Evolutionary conservation across 331 rosid genomes (phyloP).

Genomic region (Malus hybrid): DNA sequence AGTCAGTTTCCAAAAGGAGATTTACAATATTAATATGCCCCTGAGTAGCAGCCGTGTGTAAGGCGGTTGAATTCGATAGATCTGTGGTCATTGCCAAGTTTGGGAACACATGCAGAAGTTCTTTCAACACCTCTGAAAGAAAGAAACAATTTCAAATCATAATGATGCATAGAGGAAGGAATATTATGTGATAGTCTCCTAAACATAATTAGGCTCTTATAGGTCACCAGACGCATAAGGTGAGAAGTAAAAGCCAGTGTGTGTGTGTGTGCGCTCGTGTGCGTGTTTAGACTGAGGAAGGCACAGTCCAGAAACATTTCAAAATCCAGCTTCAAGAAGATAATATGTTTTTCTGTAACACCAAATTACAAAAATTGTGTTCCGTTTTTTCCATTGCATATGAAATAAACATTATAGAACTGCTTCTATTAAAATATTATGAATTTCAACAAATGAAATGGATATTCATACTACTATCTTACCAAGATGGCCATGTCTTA

Average conservation of each 20-base stretch:
- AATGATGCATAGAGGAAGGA: background rate
- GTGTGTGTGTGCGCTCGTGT: background rate
- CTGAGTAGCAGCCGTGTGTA: slow-evolving; percentile 91
- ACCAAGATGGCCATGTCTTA: slow-evolving; percentile 94
- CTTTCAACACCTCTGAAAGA: slow-evolving; percentile 90
- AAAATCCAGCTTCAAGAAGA: background rate
- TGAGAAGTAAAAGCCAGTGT: background rate
- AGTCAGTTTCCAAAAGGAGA: slow-evolving; percentile 85
- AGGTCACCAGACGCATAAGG: background rate
- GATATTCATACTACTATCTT: slow-evolving; percentile 20
- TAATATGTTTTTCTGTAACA: too few relatives aligned
- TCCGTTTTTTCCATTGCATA: background rate
- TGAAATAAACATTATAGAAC: background rate
- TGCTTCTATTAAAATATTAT: background rate
- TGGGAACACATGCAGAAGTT: slow-evolving; percentile 67
- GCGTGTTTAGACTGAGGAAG: background rate
- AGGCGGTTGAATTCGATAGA: slow-evolving; percentile 79
- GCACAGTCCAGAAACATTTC: background rate
- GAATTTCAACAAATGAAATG: background rate
- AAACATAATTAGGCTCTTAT: background rate
- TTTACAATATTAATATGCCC: slow-evolving; percentile 84
- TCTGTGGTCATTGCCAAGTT: slow-evolving; percentile 97
- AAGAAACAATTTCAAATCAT: slow-evolving; percentile 21
- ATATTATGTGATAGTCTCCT: background rate
- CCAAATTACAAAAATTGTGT: background rate